These are phyloP conservation scores for Lanmaoa pseudosensibilis DNA, from an alignment of 768 basidiomycete species.

Conservation along the genomic window DNA sequence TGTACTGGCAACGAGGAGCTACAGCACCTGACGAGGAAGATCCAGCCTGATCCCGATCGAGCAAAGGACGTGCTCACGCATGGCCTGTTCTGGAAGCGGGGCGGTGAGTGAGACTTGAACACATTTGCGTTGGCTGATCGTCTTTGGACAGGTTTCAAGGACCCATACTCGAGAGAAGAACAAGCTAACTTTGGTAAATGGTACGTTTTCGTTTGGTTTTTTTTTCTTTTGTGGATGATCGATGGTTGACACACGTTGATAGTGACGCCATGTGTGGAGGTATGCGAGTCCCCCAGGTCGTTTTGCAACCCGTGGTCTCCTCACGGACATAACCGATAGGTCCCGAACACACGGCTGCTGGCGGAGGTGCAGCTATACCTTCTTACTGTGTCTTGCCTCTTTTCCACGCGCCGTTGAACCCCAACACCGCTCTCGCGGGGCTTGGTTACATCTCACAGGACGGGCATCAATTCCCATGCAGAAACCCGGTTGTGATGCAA, in stretches of 20 bases:
- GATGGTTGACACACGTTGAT: neutral
- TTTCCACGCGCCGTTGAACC: conserved; percentile 45
- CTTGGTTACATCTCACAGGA: conserved; percentile 55
- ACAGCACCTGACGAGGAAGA: conserved; percentile 44
- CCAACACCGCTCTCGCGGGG: conserved; percentile 28
- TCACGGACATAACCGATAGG: conserved; percentile 36
- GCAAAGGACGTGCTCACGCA: conserved; percentile 58
- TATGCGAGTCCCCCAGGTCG: conserved; percentile 12
- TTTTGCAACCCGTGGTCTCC: neutral
- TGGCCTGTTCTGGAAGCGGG: conserved; percentile 55
- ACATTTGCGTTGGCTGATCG: neutral
- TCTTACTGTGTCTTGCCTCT: conserved; percentile 56
- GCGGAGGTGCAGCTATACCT: conserved; percentile 41
- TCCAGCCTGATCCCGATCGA: conserved; percentile 47
- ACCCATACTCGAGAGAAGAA: conserved; percentile 62
- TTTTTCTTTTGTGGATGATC: neutral
- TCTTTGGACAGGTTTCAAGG: conserved; percentile 50
- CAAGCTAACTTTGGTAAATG: conserved; percentile 54
- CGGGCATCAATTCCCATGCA: conserved; percentile 55
- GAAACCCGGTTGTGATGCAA: conserved; percentile 51
- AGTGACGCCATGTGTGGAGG: conserved; percentile 56
- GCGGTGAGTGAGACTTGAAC: conserved; percentile 37
- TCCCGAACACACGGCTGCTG: conserved; percentile 47
- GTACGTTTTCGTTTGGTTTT: conserved; percentile 29
- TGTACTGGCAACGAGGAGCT: conserved; percentile 45